A percentile compares a stretch with the other conserved stretches of the same genome.
Evolutionary conservation across 2,329 filamentous ascomycete genomes (phyloP).

Genomic region (Paecilomyces sp.): DNA sequence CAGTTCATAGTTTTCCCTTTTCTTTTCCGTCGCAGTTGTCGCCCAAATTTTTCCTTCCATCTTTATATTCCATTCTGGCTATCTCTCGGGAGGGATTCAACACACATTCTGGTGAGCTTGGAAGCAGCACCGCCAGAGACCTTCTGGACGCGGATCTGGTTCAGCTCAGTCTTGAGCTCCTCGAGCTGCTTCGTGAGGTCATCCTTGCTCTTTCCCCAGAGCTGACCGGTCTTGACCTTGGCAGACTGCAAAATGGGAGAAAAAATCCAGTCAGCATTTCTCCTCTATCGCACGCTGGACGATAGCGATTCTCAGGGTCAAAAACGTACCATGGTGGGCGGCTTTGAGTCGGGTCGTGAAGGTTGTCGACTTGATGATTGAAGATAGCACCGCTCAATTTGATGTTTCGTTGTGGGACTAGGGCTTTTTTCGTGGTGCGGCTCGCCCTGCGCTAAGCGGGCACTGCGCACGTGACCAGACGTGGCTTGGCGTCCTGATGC

Average conservation of each 20-base stretch:
- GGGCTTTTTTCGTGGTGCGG: slow-evolving; percentile 28
- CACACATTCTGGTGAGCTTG: slow-evolving; percentile 98
- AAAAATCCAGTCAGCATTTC: slow-evolving; percentile 16
- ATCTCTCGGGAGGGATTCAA: slow-evolving; percentile 14
- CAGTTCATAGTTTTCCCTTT: not conserved
- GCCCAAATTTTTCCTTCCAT: not conserved
- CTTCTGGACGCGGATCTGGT: slow-evolving; percentile 97
- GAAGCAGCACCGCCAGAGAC: slow-evolving; percentile 83
- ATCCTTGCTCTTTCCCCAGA: slow-evolving; percentile 99
- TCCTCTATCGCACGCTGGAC: not conserved
- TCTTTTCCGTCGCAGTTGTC: too few relatives aligned
- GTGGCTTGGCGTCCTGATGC: not conserved
- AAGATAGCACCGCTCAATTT: slow-evolving; percentile 34
- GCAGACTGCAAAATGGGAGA: slow-evolving; percentile 39
- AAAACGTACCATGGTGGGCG: slow-evolving; percentile 37
- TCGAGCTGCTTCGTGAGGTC: slow-evolving; percentile 92
- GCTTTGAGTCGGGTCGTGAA: slow-evolving; percentile 36
- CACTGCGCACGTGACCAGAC: slow-evolving; percentile 14
- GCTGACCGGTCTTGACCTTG: slow-evolving; percentile 89
- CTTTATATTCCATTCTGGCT: not conserved
- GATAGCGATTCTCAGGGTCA: not conserved
- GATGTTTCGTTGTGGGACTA: slow-evolving; percentile 38
- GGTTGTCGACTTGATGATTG: slow-evolving; percentile 39
- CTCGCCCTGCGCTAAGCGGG: slow-evolving; percentile 24
- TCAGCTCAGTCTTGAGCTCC: slow-evolving; percentile 93